Evolutionary conservation across 805 yeast genomes (phyloP), one percentile per base, ranked within the genome.

Genomic region (Candida suzukii): DNA sequence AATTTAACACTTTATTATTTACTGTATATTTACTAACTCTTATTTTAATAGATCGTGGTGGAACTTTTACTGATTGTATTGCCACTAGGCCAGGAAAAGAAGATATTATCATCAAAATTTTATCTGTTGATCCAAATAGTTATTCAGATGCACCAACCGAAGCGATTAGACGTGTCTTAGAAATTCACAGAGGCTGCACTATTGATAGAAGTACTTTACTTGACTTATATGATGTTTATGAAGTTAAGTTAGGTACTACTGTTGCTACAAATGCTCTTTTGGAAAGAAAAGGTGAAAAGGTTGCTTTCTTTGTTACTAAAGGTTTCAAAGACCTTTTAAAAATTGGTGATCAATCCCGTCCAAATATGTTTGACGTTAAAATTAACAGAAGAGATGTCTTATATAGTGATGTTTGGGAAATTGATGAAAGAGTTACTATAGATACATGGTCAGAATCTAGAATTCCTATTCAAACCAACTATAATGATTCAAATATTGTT

Each of bases 51-150:
- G 49, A 57, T 49, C 61, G 87, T 41, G 95, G 95, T 47, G 95
- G 95, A 37, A 87, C 95, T 1, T 86, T 86, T 63, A 84, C 95
- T 1, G 95, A 83, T 54, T 65, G 77, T 56, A 53, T 74, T 46
- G 36, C 36, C 4, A 33, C 36, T 10, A 33, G 36, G 21, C 36
- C 36, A 4, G 36, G 36, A 11, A 10, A n/a, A 14, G 27, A 20
- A 10, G 36, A 33, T 21, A 33, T 33, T 21, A n/a, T 33, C 8
- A 7, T 33, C 11, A 33, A 33, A n/a, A 33, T 33, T 21, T 21
- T 33, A 21, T 33, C 36, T 14, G 36, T 33, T n/a, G 36, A 33
- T 33, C 36, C 36, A 3, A 33, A 33, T 17, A 33, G 36, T 33
- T 33, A 33, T 33, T 27, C 11, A 21, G 36, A 33, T 21, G 36